Base-by-base conservation (phyloP, 192 early-diverging fungal species). In the Backusella liffmaniae region DNA sequence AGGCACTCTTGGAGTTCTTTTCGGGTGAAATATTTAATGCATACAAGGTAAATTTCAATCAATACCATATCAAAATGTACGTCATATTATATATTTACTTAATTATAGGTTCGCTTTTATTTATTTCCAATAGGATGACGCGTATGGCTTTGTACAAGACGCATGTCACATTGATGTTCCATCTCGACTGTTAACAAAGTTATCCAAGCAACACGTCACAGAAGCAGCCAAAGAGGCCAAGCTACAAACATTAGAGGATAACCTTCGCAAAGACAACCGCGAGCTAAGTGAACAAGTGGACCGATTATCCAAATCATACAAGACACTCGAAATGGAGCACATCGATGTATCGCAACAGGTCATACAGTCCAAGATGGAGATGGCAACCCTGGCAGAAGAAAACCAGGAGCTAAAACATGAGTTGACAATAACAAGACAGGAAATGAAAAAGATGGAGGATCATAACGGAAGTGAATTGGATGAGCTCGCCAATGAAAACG, bases 1-100 rank as follows among this genome's bases (percentile, higher is more conserved):
- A 97, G 71, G 82, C 81, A 5, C 83, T 98, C 37, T 77, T 98
- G 66, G 92, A 96, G 70, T 98, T 93, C 83, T 87, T 99, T 66
- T 94, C 97, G 74, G 90, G 89, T 78, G 92, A 92, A 1, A 79
- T 99, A 66, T 97, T 96, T 85, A 95, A 96, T 70, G 85, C 85
- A 41, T 99, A 97, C 86, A 80, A 88, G 81, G 91, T 93, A 77
- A 76, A 87, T 87, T 62, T 62, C 56, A 62, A 62, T 18, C 15
- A 30, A 12, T 16, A 39, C 8, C 3, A 23, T 3, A 32, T 32
- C 39, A 7, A 41, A 41, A 41, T 41, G 39, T 53, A 53, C 23
- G 21, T 0, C 4, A 9, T 13, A 29, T 62, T 62, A 59, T 59
- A 26, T 59, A 59, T 59, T 59, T 59, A 59, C 53, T 59, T 59